Conservation (phyloP, 768 basidiomycete genomes). For the Russula emetica region DNA sequence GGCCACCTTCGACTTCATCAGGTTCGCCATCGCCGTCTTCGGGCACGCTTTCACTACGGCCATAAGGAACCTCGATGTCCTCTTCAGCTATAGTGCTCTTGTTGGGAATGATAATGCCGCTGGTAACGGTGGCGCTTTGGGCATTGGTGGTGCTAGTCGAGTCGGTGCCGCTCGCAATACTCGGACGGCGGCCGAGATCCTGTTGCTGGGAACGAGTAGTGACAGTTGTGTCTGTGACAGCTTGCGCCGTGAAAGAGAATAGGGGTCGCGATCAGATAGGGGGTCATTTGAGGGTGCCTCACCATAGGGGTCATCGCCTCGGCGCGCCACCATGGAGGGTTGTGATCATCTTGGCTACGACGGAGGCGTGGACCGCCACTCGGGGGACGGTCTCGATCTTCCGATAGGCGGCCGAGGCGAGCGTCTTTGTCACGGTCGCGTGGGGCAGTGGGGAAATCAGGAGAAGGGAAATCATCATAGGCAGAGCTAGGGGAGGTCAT, state of each 20-base stretch:
- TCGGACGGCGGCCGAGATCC: conserved; percentile 55
- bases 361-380: conserved; percentile 14
- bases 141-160: conserved; percentile 47
- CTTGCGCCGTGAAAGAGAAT: conserved; percentile 42
- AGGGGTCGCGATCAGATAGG: conserved; percentile 19
- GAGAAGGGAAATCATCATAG: conserved; percentile 71
- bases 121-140: conserved; percentile 75
- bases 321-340: conserved; percentile 30
- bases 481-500: conserved; percentile 50
- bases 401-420: conserved; percentile 17
- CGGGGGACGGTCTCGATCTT: conserved; percentile 18
- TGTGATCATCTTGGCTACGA: conserved; percentile 38
- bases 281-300: conserved; percentile 18
- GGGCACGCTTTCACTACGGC: conserved; percentile 44
- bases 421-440: conserved; percentile 29
- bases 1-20: conserved; percentile 35
- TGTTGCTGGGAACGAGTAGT: conserved; percentile 36
- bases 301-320: conserved; percentile 20
- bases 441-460: conserved; percentile 52
- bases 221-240: conserved; percentile 48
- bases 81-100: conserved; percentile 97
- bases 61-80: conserved; percentile 92
- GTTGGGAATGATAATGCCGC: conserved; percentile 89
- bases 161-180: conserved; percentile 47
- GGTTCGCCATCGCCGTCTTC: conserved; percentile 33